Conservation (phyloP, 257 asterid genomes). For the Voacanga thouarsii region DNA sequence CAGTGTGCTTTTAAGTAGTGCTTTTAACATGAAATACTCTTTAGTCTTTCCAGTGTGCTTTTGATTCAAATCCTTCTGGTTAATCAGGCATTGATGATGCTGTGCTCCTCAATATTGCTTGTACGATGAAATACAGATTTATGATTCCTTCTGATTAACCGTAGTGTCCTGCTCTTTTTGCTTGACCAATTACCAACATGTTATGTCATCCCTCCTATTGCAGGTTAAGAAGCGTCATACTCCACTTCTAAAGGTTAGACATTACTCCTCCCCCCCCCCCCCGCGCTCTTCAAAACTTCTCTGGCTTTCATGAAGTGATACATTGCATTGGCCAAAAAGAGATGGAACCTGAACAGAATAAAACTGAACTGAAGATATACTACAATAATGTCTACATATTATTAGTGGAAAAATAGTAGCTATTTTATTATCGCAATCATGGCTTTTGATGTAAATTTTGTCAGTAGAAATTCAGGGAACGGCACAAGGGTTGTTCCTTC, state of each 20-base stretch:
- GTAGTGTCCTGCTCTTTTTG: neutral
- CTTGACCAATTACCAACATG: neutral
- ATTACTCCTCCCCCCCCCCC: too few relatives aligned
- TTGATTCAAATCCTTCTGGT: neutral
- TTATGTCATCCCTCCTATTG: neutral
- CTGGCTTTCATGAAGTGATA: neutral
- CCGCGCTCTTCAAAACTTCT: neutral
- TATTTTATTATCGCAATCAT: too few relatives aligned
- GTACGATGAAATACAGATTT: neutral
- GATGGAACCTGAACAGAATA: too few relatives aligned
- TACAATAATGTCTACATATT: too few relatives aligned
- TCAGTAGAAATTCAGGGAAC: too few relatives aligned
- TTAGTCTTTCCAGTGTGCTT: neutral
- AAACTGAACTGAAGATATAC: too few relatives aligned
- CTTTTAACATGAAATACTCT: too few relatives aligned
- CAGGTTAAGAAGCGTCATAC: constrained; percentile 14
- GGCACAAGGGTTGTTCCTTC: neutral
- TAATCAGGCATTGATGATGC: neutral
- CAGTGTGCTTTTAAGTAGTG: too few relatives aligned
- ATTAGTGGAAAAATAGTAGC: neutral
- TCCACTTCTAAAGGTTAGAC: neutral
- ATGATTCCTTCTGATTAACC: neutral
- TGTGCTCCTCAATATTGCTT: neutral
- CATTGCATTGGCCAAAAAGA: neutral
- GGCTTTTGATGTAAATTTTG: too few relatives aligned